Evolutionary conservation across 225 moss, liverwort and hornwort species (phyloP).

Genomic region (Sphagnum tenellum): DNA sequence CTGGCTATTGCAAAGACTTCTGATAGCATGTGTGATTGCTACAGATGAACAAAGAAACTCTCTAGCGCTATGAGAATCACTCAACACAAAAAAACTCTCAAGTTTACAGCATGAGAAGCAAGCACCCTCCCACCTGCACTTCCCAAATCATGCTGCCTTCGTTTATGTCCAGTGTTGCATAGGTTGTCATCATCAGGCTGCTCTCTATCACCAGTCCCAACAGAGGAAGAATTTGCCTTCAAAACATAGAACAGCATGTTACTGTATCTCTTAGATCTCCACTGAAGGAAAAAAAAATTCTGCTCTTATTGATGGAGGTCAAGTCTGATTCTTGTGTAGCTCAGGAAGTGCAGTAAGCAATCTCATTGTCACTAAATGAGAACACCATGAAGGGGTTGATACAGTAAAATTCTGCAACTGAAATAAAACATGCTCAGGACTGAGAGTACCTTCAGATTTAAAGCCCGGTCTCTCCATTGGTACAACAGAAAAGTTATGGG

Average conservation of each 20-base stretch:
- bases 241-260: background rate
- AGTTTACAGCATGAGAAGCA: background rate
- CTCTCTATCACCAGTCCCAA: conserved; percentile 21
- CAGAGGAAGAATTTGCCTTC: background rate
- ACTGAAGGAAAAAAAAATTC: background rate
- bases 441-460: conserved; percentile 35
- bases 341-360: background rate
- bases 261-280: background rate
- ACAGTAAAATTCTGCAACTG: background rate
- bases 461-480: conserved; percentile 34
- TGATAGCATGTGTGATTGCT: background rate
- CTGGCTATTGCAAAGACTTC: background rate
- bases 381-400: background rate
- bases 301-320: no score
- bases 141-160: no score
- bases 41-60: background rate
- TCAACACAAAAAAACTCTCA: background rate
- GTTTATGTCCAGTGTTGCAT: conserved; percentile 15
- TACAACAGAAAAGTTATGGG: conserved; percentile 19
- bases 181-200: conserved; percentile 40
- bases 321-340: background rate
- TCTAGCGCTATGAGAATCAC: background rate
- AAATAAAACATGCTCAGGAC: background rate
- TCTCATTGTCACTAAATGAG: background rate
- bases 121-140: no score